Evolutionary conservation across 2,329 filamentous ascomycete species (phyloP).

Genomic region (Simplicillium sp.): DNA sequence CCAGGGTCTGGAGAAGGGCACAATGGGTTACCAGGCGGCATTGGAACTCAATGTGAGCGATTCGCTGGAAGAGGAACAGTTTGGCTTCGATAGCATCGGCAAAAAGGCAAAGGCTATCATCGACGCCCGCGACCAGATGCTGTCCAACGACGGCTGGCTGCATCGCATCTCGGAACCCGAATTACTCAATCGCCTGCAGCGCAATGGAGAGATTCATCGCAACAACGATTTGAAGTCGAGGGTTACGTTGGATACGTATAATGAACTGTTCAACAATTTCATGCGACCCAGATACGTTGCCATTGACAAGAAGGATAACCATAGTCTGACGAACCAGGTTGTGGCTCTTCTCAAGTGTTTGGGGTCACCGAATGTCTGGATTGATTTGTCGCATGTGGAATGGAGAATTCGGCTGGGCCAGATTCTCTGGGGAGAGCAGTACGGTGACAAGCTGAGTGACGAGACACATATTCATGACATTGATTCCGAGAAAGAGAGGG

Average conservation of each 20-base stretch:
- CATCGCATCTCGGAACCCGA: conserved; percentile 46
- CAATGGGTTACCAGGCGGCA: conserved; percentile 59
- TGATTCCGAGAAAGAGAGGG: conserved; percentile 37
- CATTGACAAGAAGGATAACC: conserved; percentile 48
- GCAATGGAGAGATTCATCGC: conserved; percentile 45
- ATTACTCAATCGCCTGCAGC: conserved; percentile 49
- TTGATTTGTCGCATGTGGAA: conserved; percentile 65
- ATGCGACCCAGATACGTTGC: conserved; percentile 46
- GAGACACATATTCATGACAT: conserved; percentile 41
- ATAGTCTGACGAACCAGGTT: conserved; percentile 61
- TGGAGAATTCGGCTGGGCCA: conserved; percentile 67
- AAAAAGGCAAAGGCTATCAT: conserved; percentile 43
- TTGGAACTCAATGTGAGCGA: conserved; percentile 58
- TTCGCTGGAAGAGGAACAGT: conserved; percentile 52
- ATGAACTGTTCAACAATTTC: conserved; percentile 51
- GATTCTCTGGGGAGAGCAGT: conserved; percentile 53
- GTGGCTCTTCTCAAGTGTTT: conserved; percentile 58
- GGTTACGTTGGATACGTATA: conserved; percentile 48
- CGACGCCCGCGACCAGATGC: conserved; percentile 48
- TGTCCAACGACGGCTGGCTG: conserved; percentile 42
- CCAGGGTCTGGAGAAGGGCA: conserved; percentile 62
- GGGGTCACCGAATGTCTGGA: conserved; percentile 57
- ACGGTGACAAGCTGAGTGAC: conserved; percentile 43
- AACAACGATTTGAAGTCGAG: conserved; percentile 40
- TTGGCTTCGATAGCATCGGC: conserved; percentile 46